Percentiles rank a stretch among this genome's conserved stretches.
Evolutionary conservation across 2,329 filamentous ascomycete genomes (phyloP).

Genomic region (Penicillium freii): DNA sequence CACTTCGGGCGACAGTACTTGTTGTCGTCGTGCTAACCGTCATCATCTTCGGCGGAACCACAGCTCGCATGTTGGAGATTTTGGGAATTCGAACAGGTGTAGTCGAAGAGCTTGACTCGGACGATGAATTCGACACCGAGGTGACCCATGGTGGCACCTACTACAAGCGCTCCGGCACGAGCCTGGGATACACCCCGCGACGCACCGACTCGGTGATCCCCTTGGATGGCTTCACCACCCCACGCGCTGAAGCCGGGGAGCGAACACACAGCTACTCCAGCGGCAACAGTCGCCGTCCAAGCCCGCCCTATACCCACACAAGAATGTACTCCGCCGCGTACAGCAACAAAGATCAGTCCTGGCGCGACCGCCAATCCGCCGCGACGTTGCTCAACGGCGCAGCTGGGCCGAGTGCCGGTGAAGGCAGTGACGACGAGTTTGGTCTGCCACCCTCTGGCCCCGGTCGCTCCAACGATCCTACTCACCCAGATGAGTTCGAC

Average conservation of each 20-base stretch:
- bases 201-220: conserved; percentile 59
- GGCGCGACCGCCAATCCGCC: conserved; percentile 40
- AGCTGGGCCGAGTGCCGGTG: conserved; percentile 26
- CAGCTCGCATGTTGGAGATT: conserved; percentile 95
- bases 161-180: conserved; percentile 73
- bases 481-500: conserved; percentile 36
- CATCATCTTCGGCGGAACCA: conserved; percentile 98
- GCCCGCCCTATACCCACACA: conserved; percentile 48
- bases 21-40: conserved; percentile 96
- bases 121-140: conserved; percentile 98
- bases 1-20: conserved; percentile 88
- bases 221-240: conserved; percentile 48
- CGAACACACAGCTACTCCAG: conserved; percentile 54
- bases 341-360: conserved; percentile 46
- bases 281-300: conserved; percentile 55
- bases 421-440: conserved; percentile 53
- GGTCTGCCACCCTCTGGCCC: conserved; percentile 39
- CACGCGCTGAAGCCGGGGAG: conserved; percentile 34
- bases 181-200: conserved; percentile 73
- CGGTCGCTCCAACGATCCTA: conserved; percentile 41
- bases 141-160: conserved; percentile 69
- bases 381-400: conserved; percentile 53
- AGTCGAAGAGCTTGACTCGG: conserved; percentile 93
- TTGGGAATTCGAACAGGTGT: conserved; percentile 94
- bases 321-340: conserved; percentile 54